Evolutionary conservation across 371 early-diverging fungal species (phyloP).

Genomic region (Mortierella sp.): DNA sequence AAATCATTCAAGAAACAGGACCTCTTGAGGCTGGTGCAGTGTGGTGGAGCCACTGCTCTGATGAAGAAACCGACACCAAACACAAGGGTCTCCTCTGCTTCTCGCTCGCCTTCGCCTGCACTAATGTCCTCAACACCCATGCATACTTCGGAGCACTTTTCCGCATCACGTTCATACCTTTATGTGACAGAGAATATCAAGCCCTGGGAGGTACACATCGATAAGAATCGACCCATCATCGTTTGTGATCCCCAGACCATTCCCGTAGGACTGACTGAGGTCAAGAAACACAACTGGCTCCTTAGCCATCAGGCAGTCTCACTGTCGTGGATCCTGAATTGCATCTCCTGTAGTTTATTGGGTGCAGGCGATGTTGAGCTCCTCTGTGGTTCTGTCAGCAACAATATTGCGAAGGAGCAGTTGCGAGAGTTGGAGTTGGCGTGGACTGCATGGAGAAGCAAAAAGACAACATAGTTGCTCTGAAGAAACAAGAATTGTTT

Average conservation of each 20-base stretch:
- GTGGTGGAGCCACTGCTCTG: constrained; percentile 26
- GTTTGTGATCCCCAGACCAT: constrained; percentile 35
- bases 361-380: constrained; percentile 24
- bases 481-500: too few relatives aligned
- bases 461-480: neutral
- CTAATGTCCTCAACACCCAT: too few relatives aligned
- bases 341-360: constrained; percentile 37
- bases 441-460: constrained; percentile 15
- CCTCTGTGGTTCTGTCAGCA: constrained; percentile 8
- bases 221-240: constrained; percentile 28
- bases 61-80: constrained; percentile 22
- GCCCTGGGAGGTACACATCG: constrained; percentile 34
- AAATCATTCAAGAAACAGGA: constrained; percentile 35
- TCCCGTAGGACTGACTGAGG: constrained; percentile 8
- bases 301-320: constrained; percentile 37
- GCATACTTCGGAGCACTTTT: neutral
- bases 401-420: neutral
- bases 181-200: constrained; percentile 37
- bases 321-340: constrained; percentile 38
- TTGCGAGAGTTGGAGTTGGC: constrained; percentile 13
- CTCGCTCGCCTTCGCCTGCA: neutral
- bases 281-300: constrained; percentile 40
- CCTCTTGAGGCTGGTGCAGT: constrained; percentile 25
- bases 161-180: constrained; percentile 4
- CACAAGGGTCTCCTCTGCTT: neutral